Evolutionary conservation across 1,139 yeast genomes (phyloP).

Genomic region (Diutina mesorugosa): DNA sequence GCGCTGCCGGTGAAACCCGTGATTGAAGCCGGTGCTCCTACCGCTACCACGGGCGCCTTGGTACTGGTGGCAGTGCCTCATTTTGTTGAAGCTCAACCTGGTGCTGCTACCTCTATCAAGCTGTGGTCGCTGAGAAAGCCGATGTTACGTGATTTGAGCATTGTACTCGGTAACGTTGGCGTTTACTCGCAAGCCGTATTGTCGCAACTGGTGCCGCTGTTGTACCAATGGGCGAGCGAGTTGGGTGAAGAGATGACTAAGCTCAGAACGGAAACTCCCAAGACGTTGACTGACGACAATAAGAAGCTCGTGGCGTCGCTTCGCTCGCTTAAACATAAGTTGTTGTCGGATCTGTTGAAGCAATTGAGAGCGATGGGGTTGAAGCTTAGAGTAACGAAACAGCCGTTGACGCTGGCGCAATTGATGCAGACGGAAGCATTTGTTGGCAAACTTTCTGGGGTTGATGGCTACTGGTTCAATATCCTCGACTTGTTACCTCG

Average conservation of each 20-base stretch:
- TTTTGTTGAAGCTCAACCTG: slow-evolving; percentile 4
- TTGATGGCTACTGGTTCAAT: slow-evolving; percentile 54
- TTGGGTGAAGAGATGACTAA: slow-evolving; percentile 46
- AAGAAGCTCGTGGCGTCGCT: slow-evolving; percentile 64
- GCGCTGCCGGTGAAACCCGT: slow-evolving; percentile 38
- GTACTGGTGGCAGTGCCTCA: not conserved
- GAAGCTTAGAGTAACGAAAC: slow-evolving; percentile 51
- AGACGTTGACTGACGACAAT: slow-evolving; percentile 52
- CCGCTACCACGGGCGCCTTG: not conserved
- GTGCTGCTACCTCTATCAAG: slow-evolving; percentile 10
- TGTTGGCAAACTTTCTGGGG: slow-evolving; percentile 22
- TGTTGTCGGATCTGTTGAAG: slow-evolving; percentile 63
- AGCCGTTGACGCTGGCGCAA: slow-evolving; percentile 53
- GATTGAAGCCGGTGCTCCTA: slow-evolving; percentile 43
- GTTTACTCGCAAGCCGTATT: slow-evolving; percentile 22
- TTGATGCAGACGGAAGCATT: slow-evolving; percentile 43
- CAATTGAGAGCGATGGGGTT: slow-evolving; percentile 70
- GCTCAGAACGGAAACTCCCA: slow-evolving; percentile 69
- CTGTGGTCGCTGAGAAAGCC: slow-evolving; percentile 45
- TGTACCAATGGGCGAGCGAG: slow-evolving; percentile 41
- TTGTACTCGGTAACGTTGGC: slow-evolving; percentile 44
- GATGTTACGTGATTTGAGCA: slow-evolving; percentile 35
- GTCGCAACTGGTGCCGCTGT: slow-evolving; percentile 19
- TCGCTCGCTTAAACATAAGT: slow-evolving; percentile 66
- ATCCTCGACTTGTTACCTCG: slow-evolving; percentile 73